Evolutionary conservation across 2,329 filamentous ascomycete species (phyloP).

Genomic region (Aspergillus oerlinghausenensis): DNA sequence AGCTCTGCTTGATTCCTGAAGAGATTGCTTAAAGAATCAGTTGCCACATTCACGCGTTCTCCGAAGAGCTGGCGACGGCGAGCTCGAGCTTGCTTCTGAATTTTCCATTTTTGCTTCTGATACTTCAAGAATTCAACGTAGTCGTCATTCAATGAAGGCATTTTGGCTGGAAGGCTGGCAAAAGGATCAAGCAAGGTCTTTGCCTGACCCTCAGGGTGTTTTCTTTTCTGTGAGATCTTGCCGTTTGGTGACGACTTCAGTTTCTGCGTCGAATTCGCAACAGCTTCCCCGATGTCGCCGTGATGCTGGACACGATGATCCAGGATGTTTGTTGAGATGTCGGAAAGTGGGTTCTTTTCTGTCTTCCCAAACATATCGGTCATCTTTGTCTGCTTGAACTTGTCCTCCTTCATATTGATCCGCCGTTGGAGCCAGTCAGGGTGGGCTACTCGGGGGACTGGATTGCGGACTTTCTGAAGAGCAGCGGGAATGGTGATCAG

Average conservation of each 20-base stretch:
- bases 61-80: conserved; percentile 89
- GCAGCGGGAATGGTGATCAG: conserved; percentile 97
- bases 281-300: conserved; percentile 70
- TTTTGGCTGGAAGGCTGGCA: conserved; percentile 71
- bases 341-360: conserved; percentile 64
- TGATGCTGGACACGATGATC: conserved; percentile 51
- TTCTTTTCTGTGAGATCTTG: conserved; percentile 61
- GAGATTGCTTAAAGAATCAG: conserved; percentile 61
- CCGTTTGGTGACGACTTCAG: conserved; percentile 58
- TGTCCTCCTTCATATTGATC: conserved; percentile 94
- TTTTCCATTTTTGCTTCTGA: conserved; percentile 98
- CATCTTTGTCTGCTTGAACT: conserved; percentile 97
- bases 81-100: conserved; percentile 84
- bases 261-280: conserved; percentile 65
- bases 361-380: conserved; percentile 73
- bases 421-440: conserved; percentile 94
- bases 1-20: conserved; percentile 91
- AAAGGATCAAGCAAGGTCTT: conserved; percentile 70
- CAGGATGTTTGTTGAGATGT: conserved; percentile 62
- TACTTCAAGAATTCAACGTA: conserved; percentile 86
- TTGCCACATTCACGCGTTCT: conserved; percentile 63
- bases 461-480: conserved; percentile 89
- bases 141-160: conserved; percentile 80
- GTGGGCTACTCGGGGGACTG: conserved; percentile 86
- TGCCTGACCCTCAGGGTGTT: conserved; percentile 62